Evolutionary conservation across 495 filamentous ascomycete genomes (phyloP).

Genomic region (Aspergillus campestris): DNA sequence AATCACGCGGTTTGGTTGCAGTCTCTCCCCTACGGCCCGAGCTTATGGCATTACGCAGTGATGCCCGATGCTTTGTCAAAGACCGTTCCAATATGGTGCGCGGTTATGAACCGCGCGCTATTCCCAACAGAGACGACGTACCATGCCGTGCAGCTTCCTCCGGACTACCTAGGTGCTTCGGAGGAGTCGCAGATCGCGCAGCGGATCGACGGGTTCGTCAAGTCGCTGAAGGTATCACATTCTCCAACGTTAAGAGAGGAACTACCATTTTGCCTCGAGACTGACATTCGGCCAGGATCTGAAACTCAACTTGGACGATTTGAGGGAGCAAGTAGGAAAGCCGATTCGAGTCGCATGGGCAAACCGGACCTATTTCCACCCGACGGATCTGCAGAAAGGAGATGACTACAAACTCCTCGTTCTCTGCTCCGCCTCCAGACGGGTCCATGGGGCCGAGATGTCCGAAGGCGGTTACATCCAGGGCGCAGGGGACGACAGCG

Average conservation of each 20-base stretch:
- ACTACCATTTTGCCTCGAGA: not conserved
- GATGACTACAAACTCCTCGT: constrained; percentile 52
- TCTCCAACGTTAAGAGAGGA: not conserved
- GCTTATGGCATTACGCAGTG: constrained; percentile 26
- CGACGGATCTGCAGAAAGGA: constrained; percentile 29
- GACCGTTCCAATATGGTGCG: constrained; percentile 89
- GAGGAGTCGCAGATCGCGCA: constrained; percentile 74
- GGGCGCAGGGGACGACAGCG: constrained; percentile 87
- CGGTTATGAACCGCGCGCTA: constrained; percentile 70
- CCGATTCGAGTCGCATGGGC: constrained; percentile 38
- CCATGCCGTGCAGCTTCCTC: constrained; percentile 55
- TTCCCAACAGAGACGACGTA: constrained; percentile 49
- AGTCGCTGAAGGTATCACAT: constrained; percentile 44
- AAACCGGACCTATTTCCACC: constrained; percentile 33
- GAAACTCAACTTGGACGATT: constrained; percentile 39
- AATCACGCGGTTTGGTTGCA: not conserved
- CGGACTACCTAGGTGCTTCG: constrained; percentile 56
- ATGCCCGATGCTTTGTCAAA: constrained; percentile 93
- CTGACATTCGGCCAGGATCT: constrained; percentile 27
- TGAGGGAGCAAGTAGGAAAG: constrained; percentile 28
- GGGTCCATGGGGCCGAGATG: constrained; percentile 55
- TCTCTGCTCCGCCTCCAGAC: constrained; percentile 71
- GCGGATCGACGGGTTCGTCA: constrained; percentile 57
- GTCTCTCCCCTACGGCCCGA: too few species aligned
- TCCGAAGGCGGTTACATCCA: constrained; percentile 79